Conservation (phyloP, 2,329 filamentous ascomycete genomes). For the Fusarium fracticaudum region DNA sequence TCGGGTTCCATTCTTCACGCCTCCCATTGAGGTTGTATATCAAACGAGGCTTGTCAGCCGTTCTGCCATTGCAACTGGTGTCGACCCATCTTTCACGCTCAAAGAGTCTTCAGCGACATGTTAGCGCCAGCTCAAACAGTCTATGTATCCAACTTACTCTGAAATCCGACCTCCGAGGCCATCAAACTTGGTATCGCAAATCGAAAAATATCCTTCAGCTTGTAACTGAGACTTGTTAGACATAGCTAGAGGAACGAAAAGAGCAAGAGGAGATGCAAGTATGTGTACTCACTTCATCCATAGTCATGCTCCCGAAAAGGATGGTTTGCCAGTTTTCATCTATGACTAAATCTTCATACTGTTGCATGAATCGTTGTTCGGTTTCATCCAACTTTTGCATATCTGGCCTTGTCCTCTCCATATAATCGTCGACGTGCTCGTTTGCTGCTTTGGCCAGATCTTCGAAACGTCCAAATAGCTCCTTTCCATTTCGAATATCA, state of each 20-base stretch:
- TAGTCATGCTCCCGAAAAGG: constrained; percentile 44
- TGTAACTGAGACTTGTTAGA: constrained; percentile 32
- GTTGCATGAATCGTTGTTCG: constrained; percentile 32
- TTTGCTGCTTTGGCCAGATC: constrained; percentile 11
- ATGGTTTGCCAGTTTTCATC: constrained; percentile 47
- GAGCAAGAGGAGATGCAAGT: background rate
- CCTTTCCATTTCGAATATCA: constrained; percentile 29
- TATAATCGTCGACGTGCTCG: constrained; percentile 33
- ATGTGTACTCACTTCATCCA: constrained; percentile 42
- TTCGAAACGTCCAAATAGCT: constrained; percentile 34
- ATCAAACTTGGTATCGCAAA: constrained; percentile 5
- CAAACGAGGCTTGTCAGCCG: background rate
- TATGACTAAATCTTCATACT: constrained; percentile 37
- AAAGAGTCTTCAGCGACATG: constrained; percentile 12
- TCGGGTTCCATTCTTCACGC: constrained; percentile 38
- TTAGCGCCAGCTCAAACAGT: background rate
- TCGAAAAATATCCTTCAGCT: constrained; percentile 37
- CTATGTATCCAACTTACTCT: constrained; percentile 20
- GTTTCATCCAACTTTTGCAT: constrained; percentile 5
- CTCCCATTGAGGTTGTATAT: constrained; percentile 36
- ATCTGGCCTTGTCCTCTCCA: constrained; percentile 19
- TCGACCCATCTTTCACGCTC: constrained; percentile 23
- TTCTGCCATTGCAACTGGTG: background rate
- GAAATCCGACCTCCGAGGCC: constrained; percentile 38
- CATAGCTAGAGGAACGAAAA: background rate